Evolutionary conservation across 2,329 filamentous ascomycete species (phyloP).

Genomic region (Onygenales sp.): DNA sequence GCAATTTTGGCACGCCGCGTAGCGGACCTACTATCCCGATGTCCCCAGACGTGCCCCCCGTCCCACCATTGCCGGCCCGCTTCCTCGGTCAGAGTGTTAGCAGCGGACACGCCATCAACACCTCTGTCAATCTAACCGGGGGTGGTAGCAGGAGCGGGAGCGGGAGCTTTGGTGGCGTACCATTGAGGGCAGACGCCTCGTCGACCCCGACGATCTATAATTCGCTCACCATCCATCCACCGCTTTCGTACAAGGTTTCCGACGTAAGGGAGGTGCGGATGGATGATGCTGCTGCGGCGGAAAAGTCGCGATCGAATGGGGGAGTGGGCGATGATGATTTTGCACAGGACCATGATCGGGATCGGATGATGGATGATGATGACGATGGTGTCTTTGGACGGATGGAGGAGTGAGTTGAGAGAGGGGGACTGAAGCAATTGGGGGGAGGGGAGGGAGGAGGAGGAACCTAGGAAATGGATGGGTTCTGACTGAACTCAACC

Average conservation of each 20-base stretch:
- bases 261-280: constrained; percentile 56
- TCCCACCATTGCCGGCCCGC: constrained; percentile 74
- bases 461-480: background rate
- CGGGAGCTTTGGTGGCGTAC: constrained; percentile 19
- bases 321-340: constrained; percentile 57
- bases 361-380: constrained; percentile 67
- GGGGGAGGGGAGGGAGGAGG: background rate
- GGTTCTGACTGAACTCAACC: too few relatives aligned
- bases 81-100: constrained; percentile 56
- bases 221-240: constrained; percentile 34
- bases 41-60: constrained; percentile 68
- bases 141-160: constrained; percentile 16
- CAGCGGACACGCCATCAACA: constrained; percentile 50
- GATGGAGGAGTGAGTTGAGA: constrained; percentile 68
- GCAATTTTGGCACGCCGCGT: constrained; percentile 77
- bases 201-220: constrained; percentile 32
- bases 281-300: constrained; percentile 44
- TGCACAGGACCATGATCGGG: constrained; percentile 27
- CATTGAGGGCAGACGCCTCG: constrained; percentile 14
- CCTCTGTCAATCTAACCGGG: constrained; percentile 37
- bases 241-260: constrained; percentile 39
- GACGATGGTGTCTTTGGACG: constrained; percentile 92
- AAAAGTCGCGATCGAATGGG: constrained; percentile 33
- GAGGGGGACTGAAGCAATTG: background rate
- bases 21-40: constrained; percentile 50